Evolutionary conservation across 2,329 filamentous ascomycete species (phyloP), one percentile per base, ranked within the genome.

Genomic region (Aureobasidium mangrovei): DNA sequence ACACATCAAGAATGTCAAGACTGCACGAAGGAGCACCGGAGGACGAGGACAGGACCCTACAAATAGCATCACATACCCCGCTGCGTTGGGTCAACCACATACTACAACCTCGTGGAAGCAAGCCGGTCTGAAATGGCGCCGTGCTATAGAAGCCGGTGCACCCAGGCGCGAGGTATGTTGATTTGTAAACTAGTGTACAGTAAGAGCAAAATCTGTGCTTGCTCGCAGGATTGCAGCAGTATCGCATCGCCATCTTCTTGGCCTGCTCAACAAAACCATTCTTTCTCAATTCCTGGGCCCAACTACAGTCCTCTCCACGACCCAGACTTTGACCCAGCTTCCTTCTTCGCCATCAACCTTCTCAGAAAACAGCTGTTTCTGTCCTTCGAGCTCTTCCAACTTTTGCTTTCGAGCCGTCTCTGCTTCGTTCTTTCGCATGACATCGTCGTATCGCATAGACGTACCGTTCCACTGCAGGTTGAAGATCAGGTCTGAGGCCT

Each of bases 271-370:
- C 18, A 18, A 18, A 18, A 18, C 18, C 18, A 18, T 18, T 18
- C 18, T 29, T 7, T 10, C 7, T 51, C 46, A 53, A 41, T 56
- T 56, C 39, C 55, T 53, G 8, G 55, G 55, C 8, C 48, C 55
- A 27, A 40, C 31, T 1, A 53, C 35, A 4, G 36, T 46, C 38
- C 32, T 47, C 10, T 42, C 32, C 9, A 46, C 29, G 3, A 56
- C 48, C 28, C 24, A 38, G n/a, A 56, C 26, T 8, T 43, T 53
- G 7, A 53, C 10, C 29, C 18, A 38, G 28, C 28, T 38, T 28
- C 53, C 44, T 10, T 48, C 38, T n/a, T 47, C 26, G 36, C 8
- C 24, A 2, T 39, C 7, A 2, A 51, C 7, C n/a, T 56, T 48
- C 29, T 39, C 43, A 2, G 7, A 12, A 9, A 53, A 56, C 18